Evolutionary conservation across 2,329 filamentous ascomycete species (phyloP).

Genomic region (Aureobasidium subglaciale): DNA sequence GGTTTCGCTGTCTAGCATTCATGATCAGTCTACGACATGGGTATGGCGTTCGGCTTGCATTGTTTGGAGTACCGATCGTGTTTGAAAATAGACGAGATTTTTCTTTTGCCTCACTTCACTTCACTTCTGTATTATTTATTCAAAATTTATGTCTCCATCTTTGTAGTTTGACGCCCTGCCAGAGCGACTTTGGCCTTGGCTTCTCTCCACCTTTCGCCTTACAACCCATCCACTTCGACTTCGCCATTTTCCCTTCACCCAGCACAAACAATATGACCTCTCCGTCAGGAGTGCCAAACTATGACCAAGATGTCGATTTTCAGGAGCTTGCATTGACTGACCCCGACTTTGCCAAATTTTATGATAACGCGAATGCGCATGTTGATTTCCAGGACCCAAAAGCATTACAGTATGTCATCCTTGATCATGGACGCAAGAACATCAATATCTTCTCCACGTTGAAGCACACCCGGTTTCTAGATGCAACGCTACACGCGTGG

Average conservation of each 20-base stretch:
- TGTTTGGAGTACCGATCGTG: not conserved
- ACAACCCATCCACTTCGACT: not conserved
- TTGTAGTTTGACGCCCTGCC: not conserved
- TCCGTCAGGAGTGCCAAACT: slow-evolving; percentile 28
- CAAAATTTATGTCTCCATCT: not conserved
- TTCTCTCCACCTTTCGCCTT: no score
- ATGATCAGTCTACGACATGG: not conserved
- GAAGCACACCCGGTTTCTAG: no score
- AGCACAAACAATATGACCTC: slow-evolving; percentile 3
- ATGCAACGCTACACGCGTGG: no score
- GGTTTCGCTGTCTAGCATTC: slow-evolving; percentile 23
- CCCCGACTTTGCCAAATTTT: slow-evolving; percentile 51
- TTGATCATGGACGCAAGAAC: not conserved
- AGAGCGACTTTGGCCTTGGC: not conserved
- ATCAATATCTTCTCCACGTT: no score
- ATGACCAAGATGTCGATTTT: slow-evolving; percentile 56
- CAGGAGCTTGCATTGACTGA: slow-evolving; percentile 52
- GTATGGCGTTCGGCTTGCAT: not conserved
- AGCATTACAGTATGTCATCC: slow-evolving; percentile 57
- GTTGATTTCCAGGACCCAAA: slow-evolving; percentile 75
- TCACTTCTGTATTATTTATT: not conserved
- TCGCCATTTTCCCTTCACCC: not conserved
- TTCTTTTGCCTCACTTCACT: no score
- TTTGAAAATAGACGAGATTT: not conserved
- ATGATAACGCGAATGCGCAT: slow-evolving; percentile 42